Conservation (phyloP, 2,329 filamentous ascomycete species). For the Cyphellophora attinorum region DNA sequence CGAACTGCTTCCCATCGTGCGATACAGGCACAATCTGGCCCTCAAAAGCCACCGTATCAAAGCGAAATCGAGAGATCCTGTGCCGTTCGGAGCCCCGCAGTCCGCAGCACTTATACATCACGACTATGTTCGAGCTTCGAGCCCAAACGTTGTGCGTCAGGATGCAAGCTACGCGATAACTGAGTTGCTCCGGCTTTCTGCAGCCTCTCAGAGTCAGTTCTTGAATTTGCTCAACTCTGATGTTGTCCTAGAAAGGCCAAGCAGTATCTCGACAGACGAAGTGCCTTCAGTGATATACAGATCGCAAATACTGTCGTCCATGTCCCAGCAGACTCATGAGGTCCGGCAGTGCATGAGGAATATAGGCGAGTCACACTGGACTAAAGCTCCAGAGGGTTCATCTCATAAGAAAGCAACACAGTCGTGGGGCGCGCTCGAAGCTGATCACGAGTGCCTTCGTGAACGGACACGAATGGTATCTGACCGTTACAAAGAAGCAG, state of each 20-base stretch:
- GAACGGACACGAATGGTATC: slow-evolving; percentile 7
- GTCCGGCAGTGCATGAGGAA: slow-evolving; percentile 5
- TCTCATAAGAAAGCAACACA: slow-evolving; percentile 5
- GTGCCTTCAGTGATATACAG: neutral
- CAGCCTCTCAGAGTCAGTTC: slow-evolving; percentile 12
- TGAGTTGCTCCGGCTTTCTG: slow-evolving; percentile 5
- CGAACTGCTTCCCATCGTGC: slow-evolving; percentile 3
- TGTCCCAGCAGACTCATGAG: slow-evolving; percentile 9
- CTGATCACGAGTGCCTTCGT: slow-evolving; percentile 13
- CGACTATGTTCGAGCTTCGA: slow-evolving; percentile 1
- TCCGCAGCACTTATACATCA: neutral
- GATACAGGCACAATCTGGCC: neutral
- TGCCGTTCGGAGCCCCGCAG: neutral
- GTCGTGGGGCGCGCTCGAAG: slow-evolving; percentile 6
- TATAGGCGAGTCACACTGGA: neutral
- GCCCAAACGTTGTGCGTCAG: slow-evolving; percentile 3
- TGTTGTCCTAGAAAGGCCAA: slow-evolving; percentile 8
- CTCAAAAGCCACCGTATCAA: neutral
- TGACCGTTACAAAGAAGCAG: slow-evolving; percentile 8
- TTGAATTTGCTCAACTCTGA: slow-evolving; percentile 15
- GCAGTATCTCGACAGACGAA: slow-evolving; percentile 1
- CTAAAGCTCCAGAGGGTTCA: neutral
- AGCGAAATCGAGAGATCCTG: no score
- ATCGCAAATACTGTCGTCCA: slow-evolving; percentile 8
- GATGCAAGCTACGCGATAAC: slow-evolving; percentile 10